Base-by-base conservation (phyloP, 495 filamentous ascomycete genomes). In the Evansstolkia leycettana region DNA sequence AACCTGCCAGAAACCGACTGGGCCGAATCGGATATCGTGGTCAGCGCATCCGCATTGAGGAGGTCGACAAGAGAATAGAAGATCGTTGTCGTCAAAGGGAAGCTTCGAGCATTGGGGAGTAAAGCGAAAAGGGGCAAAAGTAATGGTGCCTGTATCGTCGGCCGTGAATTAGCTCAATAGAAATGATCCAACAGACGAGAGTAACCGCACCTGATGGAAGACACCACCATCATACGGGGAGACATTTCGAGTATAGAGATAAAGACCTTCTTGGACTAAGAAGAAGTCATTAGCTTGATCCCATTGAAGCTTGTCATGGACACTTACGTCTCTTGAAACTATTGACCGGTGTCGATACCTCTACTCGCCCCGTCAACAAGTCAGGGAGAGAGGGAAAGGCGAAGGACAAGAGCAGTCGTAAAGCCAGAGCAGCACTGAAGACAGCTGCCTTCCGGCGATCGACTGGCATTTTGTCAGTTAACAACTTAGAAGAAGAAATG, bases 211-310 rank as follows among this genome's bases (percentile, higher is more conserved):
- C 62, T 98, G 90, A 64, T 98, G 87, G 59, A 84, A 98, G 54
- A 96, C 84, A 39, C 90, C 90, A 38, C 90, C 90, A 57, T 98
- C 88, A 58, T 96, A 98, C 0, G 90, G 90, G 33, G 87, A 95
- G 17, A 95, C 84, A 69, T 94, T 90, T 48, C 88, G 85, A 35
- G 80, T 88, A 50, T 96, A 95, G 3, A 98, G 76, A 51, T 93
- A 96, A 31, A 98, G 66, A 18, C 90, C 90, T 64, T 98, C 90
- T 62, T 95, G 87, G 34, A 98, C 86, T 94, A 38, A 17, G 15
- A 30, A 7, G 16, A 19, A 20, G 9, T 34, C 12, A 31, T 23
- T 17, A 31, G 12, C 16, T 14, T 7, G 17, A 7, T n/a, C n/a
- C n/a, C n/a, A 12, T n/a, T 7, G 5, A 10, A 18, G 17, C 17